Percentiles rank a stretch among this genome's conserved stretches.
Evolutionary conservation across 108 stramenopile species (phyloP).

Genomic region (Schizochytrium sp.): DNA sequence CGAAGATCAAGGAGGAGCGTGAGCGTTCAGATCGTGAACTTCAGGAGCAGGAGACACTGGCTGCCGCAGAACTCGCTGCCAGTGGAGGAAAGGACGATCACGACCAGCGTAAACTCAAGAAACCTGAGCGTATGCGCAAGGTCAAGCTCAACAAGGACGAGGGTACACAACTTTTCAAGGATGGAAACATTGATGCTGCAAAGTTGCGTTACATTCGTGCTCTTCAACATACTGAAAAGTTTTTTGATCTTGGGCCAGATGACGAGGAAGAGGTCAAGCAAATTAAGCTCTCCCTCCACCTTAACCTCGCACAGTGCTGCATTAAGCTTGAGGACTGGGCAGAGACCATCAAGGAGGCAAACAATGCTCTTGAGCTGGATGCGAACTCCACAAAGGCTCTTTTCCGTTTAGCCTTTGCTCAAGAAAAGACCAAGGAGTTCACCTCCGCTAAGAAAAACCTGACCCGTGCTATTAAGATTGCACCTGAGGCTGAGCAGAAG

Average conservation of each 20-base stretch:
- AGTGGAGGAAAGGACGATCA: conserved; percentile 62
- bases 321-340: conserved; percentile 62
- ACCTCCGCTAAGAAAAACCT: conserved; percentile 57
- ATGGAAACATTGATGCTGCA: conserved; percentile 59
- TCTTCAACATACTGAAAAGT: conserved; percentile 54
- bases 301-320: conserved; percentile 62
- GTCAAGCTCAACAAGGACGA: conserved; percentile 65
- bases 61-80: conserved; percentile 58
- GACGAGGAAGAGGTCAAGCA: conserved; percentile 46
- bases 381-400: conserved; percentile 60
- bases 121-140: conserved; percentile 62
- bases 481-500: conserved; percentile 55
- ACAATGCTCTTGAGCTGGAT: conserved; percentile 61
- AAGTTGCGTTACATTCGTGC: conserved; percentile 55
- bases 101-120: conserved; percentile 62
- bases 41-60: conserved; percentile 37
- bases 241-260: conserved; percentile 63
- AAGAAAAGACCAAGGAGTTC: conserved; percentile 64
- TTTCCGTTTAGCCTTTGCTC: conserved; percentile 58
- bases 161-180: conserved; percentile 67
- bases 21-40: conserved; percentile 7
- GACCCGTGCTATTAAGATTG: neutral
- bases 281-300: conserved; percentile 33
- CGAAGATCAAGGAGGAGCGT: conserved; percentile 38
- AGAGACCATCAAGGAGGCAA: neutral